These are phyloP conservation scores for Fusarium sulawesiense DNA, from an alignment of 2,329 filamentous ascomycete genomes.

Conservation along the genomic window DNA sequence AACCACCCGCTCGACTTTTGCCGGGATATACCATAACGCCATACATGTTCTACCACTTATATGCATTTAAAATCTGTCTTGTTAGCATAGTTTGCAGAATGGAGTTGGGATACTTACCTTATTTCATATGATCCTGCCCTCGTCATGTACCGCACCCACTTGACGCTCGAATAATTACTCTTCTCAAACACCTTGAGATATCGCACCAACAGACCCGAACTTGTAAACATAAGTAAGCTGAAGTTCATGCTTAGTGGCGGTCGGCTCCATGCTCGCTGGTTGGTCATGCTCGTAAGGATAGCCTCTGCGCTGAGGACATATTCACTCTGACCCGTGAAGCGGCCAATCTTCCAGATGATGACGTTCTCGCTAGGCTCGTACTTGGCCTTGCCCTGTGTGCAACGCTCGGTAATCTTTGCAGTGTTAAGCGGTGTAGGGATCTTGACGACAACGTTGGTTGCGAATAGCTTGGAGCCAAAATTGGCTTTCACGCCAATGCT, in stretches of 20 bases:
- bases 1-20: slow-evolving; percentile 47
- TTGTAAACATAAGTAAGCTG: slow-evolving; percentile 97
- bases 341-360: slow-evolving; percentile 98
- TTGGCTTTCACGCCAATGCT: slow-evolving; percentile 98
- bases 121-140: slow-evolving; percentile 98
- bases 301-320: slow-evolving; percentile 96
- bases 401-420: slow-evolving; percentile 90
- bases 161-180: slow-evolving; percentile 97
- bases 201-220: slow-evolving; percentile 87
- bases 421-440: slow-evolving; percentile 98
- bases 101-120: slow-evolving; percentile 63
- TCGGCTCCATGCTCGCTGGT: slow-evolving; percentile 95
- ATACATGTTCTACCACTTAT: slow-evolving; percentile 45
- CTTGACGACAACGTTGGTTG: slow-evolving; percentile 93
- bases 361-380: slow-evolving; percentile 98
- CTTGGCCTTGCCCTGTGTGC: slow-evolving; percentile 95
- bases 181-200: slow-evolving; percentile 99
- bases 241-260: slow-evolving; percentile 94
- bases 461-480: slow-evolving; percentile 95
- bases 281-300: slow-evolving; percentile 94
- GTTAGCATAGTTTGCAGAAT: slow-evolving; percentile 26
- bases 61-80: slow-evolving; percentile 51
- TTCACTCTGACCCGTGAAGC: slow-evolving; percentile 98
- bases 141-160: slow-evolving; percentile 99
- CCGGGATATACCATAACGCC: slow-evolving; percentile 49